Evolutionary conservation across 208 protist genomes (phyloP).

Genomic region (Wallacemonas sp.): DNA sequence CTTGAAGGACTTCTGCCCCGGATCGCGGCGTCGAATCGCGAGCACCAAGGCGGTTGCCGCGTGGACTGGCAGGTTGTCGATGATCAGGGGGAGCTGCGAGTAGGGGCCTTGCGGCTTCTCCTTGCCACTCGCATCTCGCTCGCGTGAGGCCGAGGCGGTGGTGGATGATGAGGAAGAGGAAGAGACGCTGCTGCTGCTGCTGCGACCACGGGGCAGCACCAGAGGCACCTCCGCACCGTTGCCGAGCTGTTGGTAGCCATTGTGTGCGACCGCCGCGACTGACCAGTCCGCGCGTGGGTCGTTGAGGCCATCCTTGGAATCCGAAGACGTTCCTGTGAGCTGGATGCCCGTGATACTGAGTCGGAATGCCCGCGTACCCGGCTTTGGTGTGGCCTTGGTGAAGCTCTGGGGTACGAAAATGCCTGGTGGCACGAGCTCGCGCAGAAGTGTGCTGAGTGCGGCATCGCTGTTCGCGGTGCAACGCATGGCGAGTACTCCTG

Average conservation of each 20-base stretch:
- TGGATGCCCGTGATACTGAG: constrained; percentile 60
- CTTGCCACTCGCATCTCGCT: background rate
- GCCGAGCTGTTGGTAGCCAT: constrained; percentile 84
- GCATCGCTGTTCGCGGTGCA: constrained; percentile 37
- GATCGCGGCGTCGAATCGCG: constrained; percentile 65
- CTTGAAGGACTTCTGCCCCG: constrained; percentile 32
- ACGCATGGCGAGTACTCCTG: constrained; percentile 32
- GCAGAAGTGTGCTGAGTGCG: constrained; percentile 48
- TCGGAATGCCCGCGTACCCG: constrained; percentile 49
- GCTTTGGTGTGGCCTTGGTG: constrained; percentile 45
- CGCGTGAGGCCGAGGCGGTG: background rate
- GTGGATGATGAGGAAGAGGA: constrained; percentile 21
- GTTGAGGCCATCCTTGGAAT: constrained; percentile 36
- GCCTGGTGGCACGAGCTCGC: constrained; percentile 72
- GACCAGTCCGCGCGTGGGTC: constrained; percentile 67
- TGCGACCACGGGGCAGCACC: constrained; percentile 16
- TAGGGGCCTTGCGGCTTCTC: constrained; percentile 12
- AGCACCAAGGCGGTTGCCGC: constrained; percentile 82
- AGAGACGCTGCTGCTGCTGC: constrained; percentile 7
- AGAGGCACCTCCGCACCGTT: constrained; percentile 73
- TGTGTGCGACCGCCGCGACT: constrained; percentile 83
- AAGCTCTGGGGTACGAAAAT: constrained; percentile 81
- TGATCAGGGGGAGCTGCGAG: constrained; percentile 65
- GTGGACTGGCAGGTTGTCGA: constrained; percentile 77
- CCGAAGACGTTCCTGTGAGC: constrained; percentile 39